Base-by-base conservation (phyloP, 179 eudicot genomes). In the Silene vulgaris region DNA sequence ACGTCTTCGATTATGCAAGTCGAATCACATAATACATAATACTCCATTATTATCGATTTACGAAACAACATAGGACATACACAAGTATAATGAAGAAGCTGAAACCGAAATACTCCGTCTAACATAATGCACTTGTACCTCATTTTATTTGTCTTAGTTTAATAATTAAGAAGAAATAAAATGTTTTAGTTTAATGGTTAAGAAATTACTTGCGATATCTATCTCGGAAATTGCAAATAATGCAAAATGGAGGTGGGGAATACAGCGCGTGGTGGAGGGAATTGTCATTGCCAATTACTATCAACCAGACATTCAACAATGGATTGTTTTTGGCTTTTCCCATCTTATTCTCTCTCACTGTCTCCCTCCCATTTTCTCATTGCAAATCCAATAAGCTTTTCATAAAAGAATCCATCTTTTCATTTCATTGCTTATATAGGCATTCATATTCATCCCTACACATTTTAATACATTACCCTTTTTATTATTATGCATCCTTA, bases 1-100 rank as follows among this genome's bases (percentile, higher is more conserved):
- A 23, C 26, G 26, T 23, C 26, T 23, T 80, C 79, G 64, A 80
- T 76, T 76, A 76, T 72, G 14, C 1, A 16, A 2, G 50, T 40
- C 0, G 56, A 67, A 76, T 80, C 82, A 76, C 72, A 66, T 65
- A 74, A 80, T 77, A 76, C 72, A 66, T 65, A 74, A 80, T 77
- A 80, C 71, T 76, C 37, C 20, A 75, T 32, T 32, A 32, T 32
- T 29, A 29, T 1, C 32, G 32, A 3, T 29, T 29, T 29, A 29
- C 3, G 32, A 29, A 29, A 29, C 32, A 29, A 29, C 3, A 3
- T 29, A 29, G 32, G 32, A 29, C 32, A 29, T 23, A 23, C 2
- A 1, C 32, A 29, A 29, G 3, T 3, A 29, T 29, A 29, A 3
- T 2, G 32, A 29, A 29, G 3, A 29, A 29, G 32, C 3, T 29